Percentiles rank a stretch among this genome's conserved stretches.
These are phyloP conservation scores for Vararia minispora DNA, from an alignment of 768 basidiomycete genomes.

Conservation along the genomic window DNA sequence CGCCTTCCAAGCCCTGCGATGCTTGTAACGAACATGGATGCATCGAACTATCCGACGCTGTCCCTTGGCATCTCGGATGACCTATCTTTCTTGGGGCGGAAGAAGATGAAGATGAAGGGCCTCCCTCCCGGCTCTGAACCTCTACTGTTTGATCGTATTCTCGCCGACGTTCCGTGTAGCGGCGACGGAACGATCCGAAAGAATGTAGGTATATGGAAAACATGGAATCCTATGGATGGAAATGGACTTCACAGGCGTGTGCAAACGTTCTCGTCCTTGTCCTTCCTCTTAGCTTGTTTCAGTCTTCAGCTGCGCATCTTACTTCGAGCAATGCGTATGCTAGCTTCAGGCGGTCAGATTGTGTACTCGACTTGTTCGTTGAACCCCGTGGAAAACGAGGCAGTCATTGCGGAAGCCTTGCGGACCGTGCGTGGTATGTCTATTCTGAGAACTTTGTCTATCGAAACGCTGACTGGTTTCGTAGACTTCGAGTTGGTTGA, in stretches of 20 bases:
- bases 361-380: slow-evolving; percentile 98
- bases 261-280: neutral
- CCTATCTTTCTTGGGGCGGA: slow-evolving; percentile 22
- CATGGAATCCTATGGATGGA: slow-evolving; percentile 81
- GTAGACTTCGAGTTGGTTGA: slow-evolving; percentile 73
- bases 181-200: slow-evolving; percentile 95
- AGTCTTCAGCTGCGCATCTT: slow-evolving; percentile 92
- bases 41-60: slow-evolving; percentile 71
- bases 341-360: slow-evolving; percentile 77
- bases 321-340: slow-evolving; percentile 83
- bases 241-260: slow-evolving; percentile 82
- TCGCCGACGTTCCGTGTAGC: slow-evolving; percentile 96
- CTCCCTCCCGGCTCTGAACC: slow-evolving; percentile 25
- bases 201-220: slow-evolving; percentile 91
- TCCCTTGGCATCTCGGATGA: slow-evolving; percentile 29
- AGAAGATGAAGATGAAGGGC: slow-evolving; percentile 25
- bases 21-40: slow-evolving; percentile 95
- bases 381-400: slow-evolving; percentile 96
- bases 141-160: slow-evolving; percentile 82
- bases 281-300: neutral
- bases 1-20: slow-evolving; percentile 85
- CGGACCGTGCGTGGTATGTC: slow-evolving; percentile 52
- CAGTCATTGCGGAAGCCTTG: slow-evolving; percentile 82
- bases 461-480: neutral
- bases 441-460: neutral